Evolutionary conservation across 345 rosid genomes (phyloP).

Genomic region (Hevea brasiliensis): DNA sequence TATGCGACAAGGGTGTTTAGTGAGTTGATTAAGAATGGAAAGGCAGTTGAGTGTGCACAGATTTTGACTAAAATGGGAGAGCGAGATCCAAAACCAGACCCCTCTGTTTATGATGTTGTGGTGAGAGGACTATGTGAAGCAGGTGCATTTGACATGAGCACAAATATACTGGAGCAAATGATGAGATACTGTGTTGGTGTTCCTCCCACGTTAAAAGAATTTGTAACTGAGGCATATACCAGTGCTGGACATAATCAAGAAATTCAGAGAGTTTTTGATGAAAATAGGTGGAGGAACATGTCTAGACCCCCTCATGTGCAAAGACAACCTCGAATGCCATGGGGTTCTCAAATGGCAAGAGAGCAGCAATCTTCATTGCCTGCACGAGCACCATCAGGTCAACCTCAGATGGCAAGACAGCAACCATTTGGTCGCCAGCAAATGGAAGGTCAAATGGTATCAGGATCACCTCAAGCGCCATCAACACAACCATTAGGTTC

Average conservation of each 20-base stretch:
- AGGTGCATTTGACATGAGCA: conserved; percentile 55
- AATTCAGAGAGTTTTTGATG: conserved; percentile 60
- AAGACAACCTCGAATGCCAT: conserved; percentile 13
- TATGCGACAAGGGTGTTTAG: conserved; percentile 73
- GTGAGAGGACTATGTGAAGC: conserved; percentile 75
- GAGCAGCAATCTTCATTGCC: conserved; percentile 14
- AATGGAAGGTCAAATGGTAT: conserved; percentile 11
- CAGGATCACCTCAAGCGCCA: conserved; percentile 16
- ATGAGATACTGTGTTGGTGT: conserved; percentile 59
- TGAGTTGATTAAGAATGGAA: conserved; percentile 71
- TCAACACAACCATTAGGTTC: conserved; percentile 25
- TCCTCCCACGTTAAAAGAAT: conserved; percentile 57
- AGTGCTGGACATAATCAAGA: conserved; percentile 61
- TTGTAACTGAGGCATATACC: conserved; percentile 47
- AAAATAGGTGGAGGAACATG: conserved; percentile 40
- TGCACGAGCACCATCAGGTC: conserved; percentile 8
- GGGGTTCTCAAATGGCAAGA: conserved; percentile 19
- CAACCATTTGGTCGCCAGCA: conserved; percentile 12
- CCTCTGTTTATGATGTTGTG: conserved; percentile 74
- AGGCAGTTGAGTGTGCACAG: conserved; percentile 57
- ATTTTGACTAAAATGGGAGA: conserved; percentile 86
- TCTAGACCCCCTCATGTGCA: conserved; percentile 14
- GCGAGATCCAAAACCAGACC: conserved; percentile 92
- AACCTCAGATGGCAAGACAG: conserved; percentile 11
- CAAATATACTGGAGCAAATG: conserved; percentile 66